A percentile compares a stretch with the other conserved stretches of the same genome.
Conservation (phyloP, 2,329 filamentous ascomycete species). For the Colletotrichum sublineola region DNA sequence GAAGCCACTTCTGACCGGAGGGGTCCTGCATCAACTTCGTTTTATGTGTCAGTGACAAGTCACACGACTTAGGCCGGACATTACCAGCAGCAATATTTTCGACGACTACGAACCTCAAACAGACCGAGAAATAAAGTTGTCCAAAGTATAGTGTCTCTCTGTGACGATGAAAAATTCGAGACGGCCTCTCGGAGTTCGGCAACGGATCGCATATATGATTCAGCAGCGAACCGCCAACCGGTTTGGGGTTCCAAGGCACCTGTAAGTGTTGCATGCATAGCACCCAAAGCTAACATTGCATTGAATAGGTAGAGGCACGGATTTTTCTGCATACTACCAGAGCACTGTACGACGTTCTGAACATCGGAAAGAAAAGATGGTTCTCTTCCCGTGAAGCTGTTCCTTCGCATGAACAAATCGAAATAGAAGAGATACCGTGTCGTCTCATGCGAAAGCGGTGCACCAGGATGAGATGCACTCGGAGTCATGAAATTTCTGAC, state of each 20-base stretch:
- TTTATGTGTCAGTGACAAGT: not conserved
- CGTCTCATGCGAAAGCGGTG: conserved; percentile 39
- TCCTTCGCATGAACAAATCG: conserved; percentile 47
- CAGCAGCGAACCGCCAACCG: conserved; percentile 40
- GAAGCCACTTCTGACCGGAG: conserved; percentile 51
- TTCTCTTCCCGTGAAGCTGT: conserved; percentile 46
- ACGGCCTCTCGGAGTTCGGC: conserved; percentile 44
- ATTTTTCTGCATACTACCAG: conserved; percentile 33
- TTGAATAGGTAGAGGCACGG: conserved; percentile 44
- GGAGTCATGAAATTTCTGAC: conserved; percentile 8
- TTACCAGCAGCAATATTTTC: too few relatives aligned
- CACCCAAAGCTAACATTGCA: conserved; percentile 50
- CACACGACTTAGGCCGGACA: not conserved
- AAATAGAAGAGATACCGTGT: conserved; percentile 48
- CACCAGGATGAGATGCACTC: not conserved
- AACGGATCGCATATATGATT: conserved; percentile 48
- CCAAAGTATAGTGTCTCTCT: conserved; percentile 46
- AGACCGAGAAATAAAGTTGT: conserved; percentile 51
- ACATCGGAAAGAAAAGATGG: conserved; percentile 43
- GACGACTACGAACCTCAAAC: conserved; percentile 48
- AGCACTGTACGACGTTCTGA: conserved; percentile 41
- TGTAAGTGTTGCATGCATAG: conserved; percentile 46
- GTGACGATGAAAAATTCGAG: conserved; percentile 11
- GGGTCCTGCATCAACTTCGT: conserved; percentile 51
- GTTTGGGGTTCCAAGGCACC: conserved; percentile 24